Percentiles rank a stretch among this genome's conserved stretches.
Conservation (phyloP, 805 yeast species). For the Blastobotrys chiropterorum region DNA sequence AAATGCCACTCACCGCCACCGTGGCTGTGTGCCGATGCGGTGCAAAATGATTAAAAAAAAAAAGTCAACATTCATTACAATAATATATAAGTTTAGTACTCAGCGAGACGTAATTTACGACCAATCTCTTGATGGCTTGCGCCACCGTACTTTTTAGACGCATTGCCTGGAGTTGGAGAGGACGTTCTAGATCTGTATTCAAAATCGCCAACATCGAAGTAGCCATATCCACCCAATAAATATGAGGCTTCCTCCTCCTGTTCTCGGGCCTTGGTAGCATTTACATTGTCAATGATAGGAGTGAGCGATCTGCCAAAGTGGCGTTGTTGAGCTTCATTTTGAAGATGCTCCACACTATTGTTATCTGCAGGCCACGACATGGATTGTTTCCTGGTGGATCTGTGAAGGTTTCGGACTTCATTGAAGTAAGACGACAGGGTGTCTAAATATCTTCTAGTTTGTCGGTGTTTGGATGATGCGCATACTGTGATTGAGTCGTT, state of each 20-base stretch:
- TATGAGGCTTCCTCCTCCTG: conserved; percentile 29
- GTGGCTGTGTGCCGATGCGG: neutral
- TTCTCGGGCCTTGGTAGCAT: conserved; percentile 10
- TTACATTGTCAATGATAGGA: conserved; percentile 8
- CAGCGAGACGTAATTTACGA: conserved; percentile 56
- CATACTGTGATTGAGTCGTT: conserved; percentile 72
- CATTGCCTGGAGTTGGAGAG: conserved; percentile 44
- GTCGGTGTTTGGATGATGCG: conserved; percentile 82
- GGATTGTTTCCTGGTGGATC: conserved; percentile 1
- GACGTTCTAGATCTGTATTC: conserved; percentile 54
- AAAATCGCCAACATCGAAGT: conserved; percentile 69
- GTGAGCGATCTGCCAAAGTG: conserved; percentile 16
- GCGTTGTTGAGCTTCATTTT: neutral
- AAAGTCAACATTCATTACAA: neutral
- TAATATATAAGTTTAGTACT: conserved; percentile 43
- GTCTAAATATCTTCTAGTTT: conserved; percentile 69
- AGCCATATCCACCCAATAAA: conserved; percentile 78
- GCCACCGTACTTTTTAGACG: conserved; percentile 36
- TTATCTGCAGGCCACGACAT: neutral
- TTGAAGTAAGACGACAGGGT: conserved; percentile 57
- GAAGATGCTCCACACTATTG: neutral
- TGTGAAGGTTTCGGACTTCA: conserved; percentile 48
- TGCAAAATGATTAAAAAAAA: neutral
- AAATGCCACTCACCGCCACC: neutral
- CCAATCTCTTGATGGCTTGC: conserved; percentile 50